A percentile compares a stretch with the other conserved stretches of the same genome.
phyloP scores from a whole-genome alignment of 179 eudicot genomes.

The Drosera spatulata region DNA sequence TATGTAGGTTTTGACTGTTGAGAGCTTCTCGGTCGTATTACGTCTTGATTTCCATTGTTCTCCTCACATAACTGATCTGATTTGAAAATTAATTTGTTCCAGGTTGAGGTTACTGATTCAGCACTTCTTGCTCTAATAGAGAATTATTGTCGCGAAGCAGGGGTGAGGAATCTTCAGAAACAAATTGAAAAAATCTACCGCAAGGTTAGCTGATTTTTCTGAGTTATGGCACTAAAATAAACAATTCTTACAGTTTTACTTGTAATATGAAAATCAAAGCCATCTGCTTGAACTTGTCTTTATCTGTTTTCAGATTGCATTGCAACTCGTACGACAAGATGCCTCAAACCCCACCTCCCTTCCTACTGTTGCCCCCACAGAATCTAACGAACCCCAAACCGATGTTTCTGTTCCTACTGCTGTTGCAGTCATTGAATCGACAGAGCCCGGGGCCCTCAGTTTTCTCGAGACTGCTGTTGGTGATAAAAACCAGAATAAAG shows the following conservation, averaged over 20 bases:
- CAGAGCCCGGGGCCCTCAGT: too few species aligned
- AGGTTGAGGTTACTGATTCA: conserved; percentile 90
- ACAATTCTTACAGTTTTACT: too few species aligned
- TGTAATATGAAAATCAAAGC: too few species aligned
- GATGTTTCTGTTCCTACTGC: conserved; percentile 20
- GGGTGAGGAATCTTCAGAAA: conserved; percentile 96
- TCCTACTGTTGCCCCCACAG: conserved; percentile 13
- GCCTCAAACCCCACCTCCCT: conserved; percentile 19
- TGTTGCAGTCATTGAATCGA: too few species aligned
- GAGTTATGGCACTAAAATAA: neutral
- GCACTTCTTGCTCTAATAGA: conserved; percentile 92
- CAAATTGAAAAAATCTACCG: conserved; percentile 98
- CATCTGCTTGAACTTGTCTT: neutral
- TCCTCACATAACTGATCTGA: neutral
- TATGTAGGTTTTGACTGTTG: too few species aligned
- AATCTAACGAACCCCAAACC: conserved; percentile 13
- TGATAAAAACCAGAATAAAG: conserved; percentile 9
- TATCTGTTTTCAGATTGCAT: conserved; percentile 57
- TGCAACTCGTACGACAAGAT: conserved; percentile 70
- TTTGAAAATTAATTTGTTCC: conserved; percentile 12
- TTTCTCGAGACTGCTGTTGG: neutral
- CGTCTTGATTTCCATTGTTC: too few species aligned
- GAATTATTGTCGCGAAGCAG: conserved; percentile 97
- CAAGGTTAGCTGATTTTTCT: conserved; percentile 43
- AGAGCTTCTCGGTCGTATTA: too few species aligned